These are phyloP conservation scores for Vanrija humicola DNA, from an alignment of 1,284 basidiomycete species.

Conservation along the genomic window DNA sequence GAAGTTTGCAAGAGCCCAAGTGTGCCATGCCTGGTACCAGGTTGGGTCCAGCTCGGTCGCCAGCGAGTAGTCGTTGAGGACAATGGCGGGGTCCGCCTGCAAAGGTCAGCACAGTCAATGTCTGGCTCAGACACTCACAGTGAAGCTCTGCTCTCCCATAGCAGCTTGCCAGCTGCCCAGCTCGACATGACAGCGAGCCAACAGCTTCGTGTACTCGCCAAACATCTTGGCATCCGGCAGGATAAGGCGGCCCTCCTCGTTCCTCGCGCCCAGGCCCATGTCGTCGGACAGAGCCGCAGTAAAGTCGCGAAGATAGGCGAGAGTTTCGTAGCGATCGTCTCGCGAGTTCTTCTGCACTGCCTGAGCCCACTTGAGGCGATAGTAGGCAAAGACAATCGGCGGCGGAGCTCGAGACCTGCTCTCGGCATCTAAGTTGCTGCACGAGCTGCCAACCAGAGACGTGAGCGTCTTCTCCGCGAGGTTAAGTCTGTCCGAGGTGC, in stretches of 20 bases:
- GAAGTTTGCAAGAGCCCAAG: constrained; percentile 96
- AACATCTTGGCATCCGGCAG: constrained; percentile 60
- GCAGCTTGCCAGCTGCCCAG: constrained; percentile 91
- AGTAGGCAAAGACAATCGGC: constrained; percentile 92
- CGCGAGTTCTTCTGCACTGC: constrained; percentile 49
- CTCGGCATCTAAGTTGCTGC: constrained; percentile 41
- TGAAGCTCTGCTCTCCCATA: constrained; percentile 55
- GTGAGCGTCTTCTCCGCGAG: constrained; percentile 97
- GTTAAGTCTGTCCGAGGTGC: constrained; percentile 77
- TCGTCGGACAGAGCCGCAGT: constrained; percentile 72
- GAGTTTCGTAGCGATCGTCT: constrained; percentile 57
- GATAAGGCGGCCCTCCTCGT: constrained; percentile 42
- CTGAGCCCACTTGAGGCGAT: constrained; percentile 95
- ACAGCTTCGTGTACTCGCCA: constrained; percentile 74
- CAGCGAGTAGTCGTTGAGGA: constrained; percentile 76
- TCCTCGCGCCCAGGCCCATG: constrained; percentile 60
- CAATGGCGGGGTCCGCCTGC: constrained; percentile 68
- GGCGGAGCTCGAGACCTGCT: constrained; percentile 76
- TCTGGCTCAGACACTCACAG: constrained; percentile 53
- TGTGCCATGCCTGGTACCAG: constrained; percentile 99
- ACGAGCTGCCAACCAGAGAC: constrained; percentile 68
- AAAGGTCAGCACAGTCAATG: background rate
- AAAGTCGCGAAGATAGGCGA: constrained; percentile 83
- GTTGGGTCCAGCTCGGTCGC: constrained; percentile 88
- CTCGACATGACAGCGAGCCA: constrained; percentile 98